Evolutionary conservation across 805 yeast species (phyloP), one percentile per base, ranked within the genome.

Genomic region (Danielozyma ontarioensis): DNA sequence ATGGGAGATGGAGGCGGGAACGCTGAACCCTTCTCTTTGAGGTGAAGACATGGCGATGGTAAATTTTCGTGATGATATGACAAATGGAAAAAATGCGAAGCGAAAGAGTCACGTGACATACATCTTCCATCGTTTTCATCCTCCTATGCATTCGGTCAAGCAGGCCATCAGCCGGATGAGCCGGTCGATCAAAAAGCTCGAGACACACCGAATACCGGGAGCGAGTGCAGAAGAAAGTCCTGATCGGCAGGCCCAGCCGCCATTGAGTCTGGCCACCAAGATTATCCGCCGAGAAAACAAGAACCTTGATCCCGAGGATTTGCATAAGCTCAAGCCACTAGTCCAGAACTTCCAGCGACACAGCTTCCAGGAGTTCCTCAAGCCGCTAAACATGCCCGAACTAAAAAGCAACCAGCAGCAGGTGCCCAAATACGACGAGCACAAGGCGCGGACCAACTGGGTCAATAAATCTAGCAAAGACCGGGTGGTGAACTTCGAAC

Each of bases 1-100:
- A 41, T 72, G 68, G 27, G 78, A 74, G 39, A 79, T 72, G 36
- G 83, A 80, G 30, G 84, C 70, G 46, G 94, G 93, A 43, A 87
- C 85, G 41, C 80, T 79, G 60, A 85, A 85, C 42, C 94, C 94
- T 78, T 85, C 95, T 75, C 89, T 85, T 55, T 74, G 76, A 55
- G 64, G 66, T 39, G 70, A 63, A 31, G 72, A 61, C 71, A 65
- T 67, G 37, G 6, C 28, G 40, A 17, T 33, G 35, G 19, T 35
- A 17, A 27, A 28, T 19, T 25, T 23, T 25, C 28, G 33, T 25
- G 31, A 33, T 29, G 40, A 24, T 11, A 31, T 21, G 19, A 15
- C 17, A 18, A 19, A 16, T 13, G 18, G 17, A 17, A 16, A 24
- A 26, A 36, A 34, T 18, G 19, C 32, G 27, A 22, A 29, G 32